Conservation (phyloP, 179 eudicot species). For the Heliamphora pulchella region DNA sequence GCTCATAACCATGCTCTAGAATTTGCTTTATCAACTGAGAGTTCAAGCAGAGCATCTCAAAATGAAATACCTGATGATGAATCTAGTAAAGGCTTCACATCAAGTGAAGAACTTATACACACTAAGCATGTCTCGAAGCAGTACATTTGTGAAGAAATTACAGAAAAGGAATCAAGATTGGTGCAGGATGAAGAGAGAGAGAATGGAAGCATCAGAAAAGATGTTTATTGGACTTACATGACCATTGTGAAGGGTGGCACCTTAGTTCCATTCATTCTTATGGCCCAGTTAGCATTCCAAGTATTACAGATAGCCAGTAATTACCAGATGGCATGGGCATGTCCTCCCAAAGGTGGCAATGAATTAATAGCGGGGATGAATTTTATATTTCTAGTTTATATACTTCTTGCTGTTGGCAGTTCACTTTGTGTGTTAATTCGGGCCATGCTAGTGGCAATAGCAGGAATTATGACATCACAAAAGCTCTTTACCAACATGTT, state of each 20-base stretch:
- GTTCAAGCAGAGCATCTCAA: slow-evolving; percentile 37
- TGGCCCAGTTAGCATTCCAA: slow-evolving; percentile 75
- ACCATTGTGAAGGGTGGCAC: slow-evolving; percentile 65
- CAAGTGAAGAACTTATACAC: slow-evolving; percentile 39
- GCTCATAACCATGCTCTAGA: slow-evolving; percentile 89
- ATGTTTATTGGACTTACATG: slow-evolving; percentile 72
- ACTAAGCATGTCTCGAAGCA: slow-evolving; percentile 44
- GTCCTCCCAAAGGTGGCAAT: slow-evolving; percentile 48
- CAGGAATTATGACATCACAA: slow-evolving; percentile 61
- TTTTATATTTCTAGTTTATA: slow-evolving; percentile 51
- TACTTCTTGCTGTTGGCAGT: slow-evolving; percentile 62
- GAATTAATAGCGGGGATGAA: slow-evolving; percentile 44
- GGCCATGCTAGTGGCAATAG: slow-evolving; percentile 54
- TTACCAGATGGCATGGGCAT: slow-evolving; percentile 97
- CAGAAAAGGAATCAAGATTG: slow-evolving; percentile 50
- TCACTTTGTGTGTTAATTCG: slow-evolving; percentile 65
- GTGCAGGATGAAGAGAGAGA: slow-evolving; percentile 88
- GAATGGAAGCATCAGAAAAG: slow-evolving; percentile 80
- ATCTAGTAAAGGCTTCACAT: slow-evolving; percentile 20
- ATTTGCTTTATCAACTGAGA: slow-evolving; percentile 55
- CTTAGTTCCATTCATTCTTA: slow-evolving; percentile 62
- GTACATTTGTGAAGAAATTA: slow-evolving; percentile 42
- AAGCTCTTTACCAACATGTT: slow-evolving; percentile 75
- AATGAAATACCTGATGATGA: slow-evolving; percentile 25
- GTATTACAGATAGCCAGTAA: slow-evolving; percentile 76